phyloP scores from a whole-genome alignment of 352 stramenopile genomes.

The Globisporangium yorkense region DNA sequence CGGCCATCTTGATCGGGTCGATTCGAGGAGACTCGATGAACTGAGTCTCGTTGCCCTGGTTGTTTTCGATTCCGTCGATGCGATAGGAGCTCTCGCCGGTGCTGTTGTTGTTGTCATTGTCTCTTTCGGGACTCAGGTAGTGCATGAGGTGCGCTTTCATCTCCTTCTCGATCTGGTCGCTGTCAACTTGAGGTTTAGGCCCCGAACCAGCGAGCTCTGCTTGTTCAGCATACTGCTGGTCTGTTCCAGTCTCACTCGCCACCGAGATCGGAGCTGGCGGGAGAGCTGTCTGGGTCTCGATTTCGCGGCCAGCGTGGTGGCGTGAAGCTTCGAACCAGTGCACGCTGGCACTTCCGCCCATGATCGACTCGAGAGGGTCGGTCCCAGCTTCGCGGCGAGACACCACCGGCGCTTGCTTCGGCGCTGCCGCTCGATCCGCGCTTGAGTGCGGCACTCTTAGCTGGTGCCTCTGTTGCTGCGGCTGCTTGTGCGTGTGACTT shows the following conservation, averaged over 20 bases:
- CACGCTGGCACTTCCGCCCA: conserved; percentile 8
- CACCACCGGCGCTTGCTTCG: neutral
- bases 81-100: neutral
- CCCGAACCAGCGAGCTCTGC: neutral
- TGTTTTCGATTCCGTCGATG: neutral
- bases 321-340: neutral
- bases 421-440: too few species aligned
- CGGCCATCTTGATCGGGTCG: conserved; percentile 33
- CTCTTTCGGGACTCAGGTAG: conserved; percentile 15
- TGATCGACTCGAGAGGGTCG: conserved; percentile 50
- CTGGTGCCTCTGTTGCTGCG: too few species aligned
- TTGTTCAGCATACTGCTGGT: too few species aligned
- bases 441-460: too few species aligned
- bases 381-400: conserved; percentile 28
- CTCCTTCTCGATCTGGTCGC: conserved; percentile 33
- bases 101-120: neutral
- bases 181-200: conserved; percentile 24
- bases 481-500: neutral
- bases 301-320: conserved; percentile 20
- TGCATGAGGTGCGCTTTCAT: conserved; percentile 53
- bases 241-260: too few species aligned
- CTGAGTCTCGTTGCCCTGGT: conserved; percentile 12
- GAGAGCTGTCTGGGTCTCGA: conserved; percentile 43
- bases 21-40: conserved; percentile 40
- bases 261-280: conserved; percentile 27